Evolutionary conservation across 78 protist genomes (phyloP), one percentile per base, ranked within the genome.

Genomic region (Cavenderia fasciculata): DNA sequence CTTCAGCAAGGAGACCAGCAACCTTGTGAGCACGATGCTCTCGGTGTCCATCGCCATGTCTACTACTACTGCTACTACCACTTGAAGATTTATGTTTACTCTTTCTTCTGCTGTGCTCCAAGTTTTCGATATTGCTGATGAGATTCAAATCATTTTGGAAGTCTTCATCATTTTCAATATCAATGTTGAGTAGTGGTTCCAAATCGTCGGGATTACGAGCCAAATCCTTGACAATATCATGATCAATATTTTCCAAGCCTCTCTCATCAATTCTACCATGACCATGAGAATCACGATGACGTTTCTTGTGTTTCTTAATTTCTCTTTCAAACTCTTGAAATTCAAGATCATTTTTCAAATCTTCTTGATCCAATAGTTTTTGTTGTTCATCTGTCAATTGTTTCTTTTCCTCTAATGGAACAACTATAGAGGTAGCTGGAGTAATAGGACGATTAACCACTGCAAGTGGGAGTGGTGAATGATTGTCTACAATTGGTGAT

Each of bases 81-180:
- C 33, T 61, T 19, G n/a, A 33, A 61, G 7, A 19, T 18, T 34
- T 61, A 33, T 0, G 31, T 6, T 31, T 29, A n/a, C 18, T 70
- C 43, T 23, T 36, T 46, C 66, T 2, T 23, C 52, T 19, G 14
- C 82, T 4, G 6, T 11, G 21, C 3, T 44, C 56, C 0, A 25
- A 12, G 8, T 33, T n/a, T 59, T 41, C 70, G 7, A 75, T 36
- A 19, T 59, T 71, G n/a, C 40, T 71, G 8, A 75, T 54, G 33
- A 76, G 62, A 21, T 65, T 33, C 1, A 76, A 25, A 34, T 76
- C 74, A 23, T 62, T 76, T 31, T 76, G 40, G 36, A 61, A 59
- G 16, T 76, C 86, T 11, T 59, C 54, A 46, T 76, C 86, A 21
- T 14, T 33, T 11, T 76, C 86, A 19, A 76, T n/a, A 56, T 59